Evolutionary conservation across 768 basidiomycete species (phyloP).

Genomic region (Russula foetens): DNA sequence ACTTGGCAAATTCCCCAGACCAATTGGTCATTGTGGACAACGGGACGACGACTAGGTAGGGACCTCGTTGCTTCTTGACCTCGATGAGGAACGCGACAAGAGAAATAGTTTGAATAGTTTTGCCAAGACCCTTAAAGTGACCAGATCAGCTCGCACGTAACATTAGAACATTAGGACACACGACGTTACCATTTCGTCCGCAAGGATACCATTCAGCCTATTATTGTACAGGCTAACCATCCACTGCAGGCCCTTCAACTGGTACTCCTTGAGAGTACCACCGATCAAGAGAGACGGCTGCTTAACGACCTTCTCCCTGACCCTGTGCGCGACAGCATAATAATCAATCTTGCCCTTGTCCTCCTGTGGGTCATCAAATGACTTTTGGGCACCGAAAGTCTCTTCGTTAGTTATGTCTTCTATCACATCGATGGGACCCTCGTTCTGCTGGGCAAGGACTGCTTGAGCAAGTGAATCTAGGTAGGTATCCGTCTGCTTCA

Average conservation of each 20-base stretch:
- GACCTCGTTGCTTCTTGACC: constrained; percentile 80
- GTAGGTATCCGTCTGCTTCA: constrained; percentile 90
- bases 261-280: constrained; percentile 91
- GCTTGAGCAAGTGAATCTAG: constrained; percentile 93
- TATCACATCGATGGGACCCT: constrained; percentile 33
- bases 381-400: constrained; percentile 80
- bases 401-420: constrained; percentile 76
- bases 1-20: constrained; percentile 95
- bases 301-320: constrained; percentile 73
- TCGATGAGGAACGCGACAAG: constrained; percentile 94
- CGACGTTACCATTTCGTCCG: constrained; percentile 78
- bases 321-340: constrained; percentile 90
- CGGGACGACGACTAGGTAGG: constrained; percentile 92
- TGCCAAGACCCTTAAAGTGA: constrained; percentile 71
- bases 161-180: background rate
- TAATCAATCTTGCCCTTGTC: constrained; percentile 83
- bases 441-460: constrained; percentile 86
- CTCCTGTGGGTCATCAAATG: constrained; percentile 50
- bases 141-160: background rate
- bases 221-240: constrained; percentile 99
- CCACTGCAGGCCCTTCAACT: constrained; percentile 93
- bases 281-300: constrained; percentile 75
- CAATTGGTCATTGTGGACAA: constrained; percentile 96
- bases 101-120: constrained; percentile 92
- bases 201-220: constrained; percentile 87